These are phyloP conservation scores for Fraxinus americana DNA, from an alignment of 257 asterid species.

Conservation along the genomic window DNA sequence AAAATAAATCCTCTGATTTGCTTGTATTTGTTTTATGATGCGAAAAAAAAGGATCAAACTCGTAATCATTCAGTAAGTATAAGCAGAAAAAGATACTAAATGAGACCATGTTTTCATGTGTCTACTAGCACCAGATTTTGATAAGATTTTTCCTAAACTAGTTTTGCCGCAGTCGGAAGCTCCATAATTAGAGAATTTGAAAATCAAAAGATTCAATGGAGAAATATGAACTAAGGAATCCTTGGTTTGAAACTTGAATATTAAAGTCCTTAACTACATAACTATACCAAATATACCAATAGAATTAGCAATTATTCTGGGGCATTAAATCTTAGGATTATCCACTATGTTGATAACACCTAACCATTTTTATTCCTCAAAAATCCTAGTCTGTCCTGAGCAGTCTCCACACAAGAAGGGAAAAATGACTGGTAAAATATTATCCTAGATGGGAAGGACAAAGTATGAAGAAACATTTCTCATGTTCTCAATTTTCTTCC, in stretches of 20 bases:
- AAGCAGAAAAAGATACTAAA: background rate
- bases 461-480: background rate
- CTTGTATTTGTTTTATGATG: background rate
- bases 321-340: background rate
- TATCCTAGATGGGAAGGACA: background rate
- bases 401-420: background rate
- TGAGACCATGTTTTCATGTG: background rate
- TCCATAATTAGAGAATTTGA: background rate
- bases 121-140: background rate
- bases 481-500: background rate
- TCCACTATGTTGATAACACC: background rate
- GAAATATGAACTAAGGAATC: background rate
- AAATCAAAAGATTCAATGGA: background rate
- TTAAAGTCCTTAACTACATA: background rate
- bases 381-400: background rate
- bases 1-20: background rate
- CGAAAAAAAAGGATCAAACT: background rate
- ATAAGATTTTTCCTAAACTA: background rate
- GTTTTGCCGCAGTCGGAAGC: background rate
- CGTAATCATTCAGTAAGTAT: background rate
- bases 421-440: slow-evolving; percentile 1
- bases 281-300: background rate
- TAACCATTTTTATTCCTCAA: background rate
- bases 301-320: background rate
- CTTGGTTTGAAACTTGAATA: background rate